A percentile compares a stretch with the other conserved stretches of the same genome.
Evolutionary conservation across 2,329 filamentous ascomycete genomes (phyloP).

Genomic region (Alternaria atra): DNA sequence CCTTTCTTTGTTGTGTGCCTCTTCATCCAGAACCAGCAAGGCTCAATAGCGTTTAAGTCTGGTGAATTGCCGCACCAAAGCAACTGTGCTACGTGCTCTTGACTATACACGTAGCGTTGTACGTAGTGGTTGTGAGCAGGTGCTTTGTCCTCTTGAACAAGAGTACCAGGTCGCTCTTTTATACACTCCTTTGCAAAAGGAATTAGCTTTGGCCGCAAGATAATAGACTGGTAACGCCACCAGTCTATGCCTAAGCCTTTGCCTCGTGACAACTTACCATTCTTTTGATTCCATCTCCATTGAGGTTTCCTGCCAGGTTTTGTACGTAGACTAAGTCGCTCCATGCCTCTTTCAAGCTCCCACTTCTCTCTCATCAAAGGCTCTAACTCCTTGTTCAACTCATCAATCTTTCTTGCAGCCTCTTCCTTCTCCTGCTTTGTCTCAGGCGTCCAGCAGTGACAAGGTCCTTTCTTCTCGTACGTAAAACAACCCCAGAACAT

Average conservation of each 20-base stretch:
- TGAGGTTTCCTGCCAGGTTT: conserved; percentile 10
- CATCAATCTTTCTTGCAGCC: conserved; percentile 4
- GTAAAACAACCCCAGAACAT: not conserved
- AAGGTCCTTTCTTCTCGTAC: not conserved
- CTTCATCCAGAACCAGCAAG: conserved; percentile 17
- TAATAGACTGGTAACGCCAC: conserved; percentile 13
- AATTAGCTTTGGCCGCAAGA: conserved; percentile 16
- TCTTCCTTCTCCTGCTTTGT: conserved; percentile 8
- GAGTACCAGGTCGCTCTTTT: conserved; percentile 9
- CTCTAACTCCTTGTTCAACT: conserved; percentile 16
- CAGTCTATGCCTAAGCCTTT: conserved; percentile 18
- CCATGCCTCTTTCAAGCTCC: conserved; percentile 17
- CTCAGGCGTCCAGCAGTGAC: conserved; percentile 9
- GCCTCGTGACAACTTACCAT: conserved; percentile 16
- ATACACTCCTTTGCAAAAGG: conserved; percentile 19
- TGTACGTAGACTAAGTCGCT: conserved; percentile 6
- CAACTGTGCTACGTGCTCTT: conserved; percentile 7
- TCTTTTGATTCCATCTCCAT: conserved; percentile 12
- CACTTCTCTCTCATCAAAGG: conserved; percentile 14
- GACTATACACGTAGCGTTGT: not conserved
- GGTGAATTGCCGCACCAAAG: conserved; percentile 20
- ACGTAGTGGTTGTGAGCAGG: conserved; percentile 8
- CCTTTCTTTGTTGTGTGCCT: conserved; percentile 18
- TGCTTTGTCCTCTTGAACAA: conserved; percentile 24
- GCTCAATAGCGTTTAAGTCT: conserved; percentile 21